Evolutionary conservation across 2,329 filamentous ascomycete genomes (phyloP).

Genomic region (Penicillium sp.): DNA sequence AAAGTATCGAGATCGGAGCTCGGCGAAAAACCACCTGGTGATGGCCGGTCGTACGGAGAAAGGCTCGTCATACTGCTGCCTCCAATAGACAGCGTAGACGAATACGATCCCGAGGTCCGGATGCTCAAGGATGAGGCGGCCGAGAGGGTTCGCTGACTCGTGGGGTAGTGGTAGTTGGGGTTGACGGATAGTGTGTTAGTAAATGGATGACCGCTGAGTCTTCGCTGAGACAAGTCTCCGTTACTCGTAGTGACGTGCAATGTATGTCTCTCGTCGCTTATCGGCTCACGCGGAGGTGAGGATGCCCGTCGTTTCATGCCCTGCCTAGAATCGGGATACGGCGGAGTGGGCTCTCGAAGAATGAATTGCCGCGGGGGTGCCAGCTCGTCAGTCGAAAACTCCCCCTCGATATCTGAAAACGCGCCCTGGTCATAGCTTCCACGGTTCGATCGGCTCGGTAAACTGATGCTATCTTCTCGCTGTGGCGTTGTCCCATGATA

Average conservation of each 20-base stretch:
- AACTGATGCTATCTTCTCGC: conserved; percentile 44
- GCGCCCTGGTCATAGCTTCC: conserved; percentile 56
- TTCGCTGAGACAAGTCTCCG: conserved; percentile 48
- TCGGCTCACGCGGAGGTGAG: conserved; percentile 51
- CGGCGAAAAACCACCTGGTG: conserved; percentile 53
- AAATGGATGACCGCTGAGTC: conserved; percentile 47
- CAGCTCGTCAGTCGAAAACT: conserved; percentile 35
- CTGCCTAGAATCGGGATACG: conserved; percentile 38
- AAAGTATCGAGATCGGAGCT: conserved; percentile 47
- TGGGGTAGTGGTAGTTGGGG: conserved; percentile 49
- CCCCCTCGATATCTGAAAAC: conserved; percentile 43
- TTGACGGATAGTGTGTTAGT: conserved; percentile 48
- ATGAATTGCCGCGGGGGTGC: conserved; percentile 30
- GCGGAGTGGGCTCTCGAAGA: conserved; percentile 34
- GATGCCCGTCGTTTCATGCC: conserved; percentile 58
- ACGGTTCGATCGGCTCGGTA: conserved; percentile 47
- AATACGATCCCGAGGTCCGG: conserved; percentile 52
- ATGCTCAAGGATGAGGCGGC: conserved; percentile 56
- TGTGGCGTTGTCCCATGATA: conserved; percentile 42
- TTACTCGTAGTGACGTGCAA: conserved; percentile 34
- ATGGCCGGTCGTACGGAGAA: conserved; percentile 53
- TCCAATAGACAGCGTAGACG: conserved; percentile 53
- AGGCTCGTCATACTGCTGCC: conserved; percentile 59
- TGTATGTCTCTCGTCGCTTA: conserved; percentile 29
- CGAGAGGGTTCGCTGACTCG: conserved; percentile 54